Evolutionary conservation across 768 basidiomycete genomes (phyloP).

Genomic region (Tylopilus subfusipes): DNA sequence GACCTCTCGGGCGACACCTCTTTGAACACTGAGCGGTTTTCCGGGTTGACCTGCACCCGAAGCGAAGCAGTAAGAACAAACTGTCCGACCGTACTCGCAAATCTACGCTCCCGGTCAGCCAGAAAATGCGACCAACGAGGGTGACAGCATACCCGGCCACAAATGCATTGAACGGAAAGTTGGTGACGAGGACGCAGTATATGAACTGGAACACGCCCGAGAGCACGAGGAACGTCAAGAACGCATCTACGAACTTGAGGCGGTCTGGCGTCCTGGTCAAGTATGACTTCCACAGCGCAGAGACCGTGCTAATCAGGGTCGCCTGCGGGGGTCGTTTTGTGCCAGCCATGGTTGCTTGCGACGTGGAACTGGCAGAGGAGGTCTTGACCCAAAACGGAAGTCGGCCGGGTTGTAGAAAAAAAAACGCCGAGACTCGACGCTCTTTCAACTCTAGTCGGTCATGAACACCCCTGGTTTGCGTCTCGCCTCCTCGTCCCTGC

Average conservation of each 20-base stretch:
- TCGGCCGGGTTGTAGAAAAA: neutral
- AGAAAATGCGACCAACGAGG: neutral
- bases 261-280: conserved; percentile 70
- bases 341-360: conserved; percentile 33
- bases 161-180: conserved; percentile 97
- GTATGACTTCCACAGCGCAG: conserved; percentile 75
- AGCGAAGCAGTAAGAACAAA: conserved; percentile 94
- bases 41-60: conserved; percentile 87
- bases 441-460: neutral
- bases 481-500: conserved; percentile 19
- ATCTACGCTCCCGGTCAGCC: conserved; percentile 48
- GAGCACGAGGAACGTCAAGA: conserved; percentile 88
- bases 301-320: conserved; percentile 29
- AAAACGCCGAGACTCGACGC: too few species aligned
- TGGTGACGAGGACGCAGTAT: conserved; percentile 88
- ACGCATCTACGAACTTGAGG: conserved; percentile 91
- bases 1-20: conserved; percentile 92
- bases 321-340: conserved; percentile 28
- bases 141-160: conserved; percentile 73
- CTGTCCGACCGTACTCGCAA: conserved; percentile 91
- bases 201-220: conserved; percentile 87
- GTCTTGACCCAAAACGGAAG: conserved; percentile 15
- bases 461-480: conserved; percentile 25
- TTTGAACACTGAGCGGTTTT: conserved; percentile 79
- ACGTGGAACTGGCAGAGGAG: conserved; percentile 21